Evolutionary conservation across 352 stramenopile genomes (phyloP).

Genomic region (Phytophthora tentaculata): DNA sequence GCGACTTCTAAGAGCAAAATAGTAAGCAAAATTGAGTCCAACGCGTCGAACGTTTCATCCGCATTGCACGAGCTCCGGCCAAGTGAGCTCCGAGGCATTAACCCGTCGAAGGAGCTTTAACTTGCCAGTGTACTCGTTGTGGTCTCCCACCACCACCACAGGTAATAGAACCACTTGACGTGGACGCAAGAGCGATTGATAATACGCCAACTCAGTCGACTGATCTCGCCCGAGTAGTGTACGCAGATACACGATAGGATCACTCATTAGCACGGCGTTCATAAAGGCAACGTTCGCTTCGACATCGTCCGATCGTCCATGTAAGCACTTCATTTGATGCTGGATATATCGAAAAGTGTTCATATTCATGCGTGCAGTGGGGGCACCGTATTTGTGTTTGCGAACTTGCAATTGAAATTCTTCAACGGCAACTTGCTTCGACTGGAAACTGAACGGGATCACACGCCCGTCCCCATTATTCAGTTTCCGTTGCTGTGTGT

Average conservation of each 20-base stretch:
- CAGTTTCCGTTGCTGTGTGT: not conserved
- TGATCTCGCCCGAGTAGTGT: slow-evolving; percentile 18
- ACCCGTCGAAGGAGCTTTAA: slow-evolving; percentile 25
- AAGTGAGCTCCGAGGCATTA: slow-evolving; percentile 16
- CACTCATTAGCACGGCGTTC: slow-evolving; percentile 50
- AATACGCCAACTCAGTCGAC: slow-evolving; percentile 29
- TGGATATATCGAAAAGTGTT: slow-evolving; percentile 31
- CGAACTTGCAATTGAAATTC: slow-evolving; percentile 5
- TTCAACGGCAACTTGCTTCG: slow-evolving; percentile 7
- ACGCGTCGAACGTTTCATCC: slow-evolving; percentile 22
- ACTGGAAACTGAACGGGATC: slow-evolving; percentile 19
- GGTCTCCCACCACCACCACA: slow-evolving; percentile 9
- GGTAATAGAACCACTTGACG: slow-evolving; percentile 32
- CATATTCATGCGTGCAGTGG: slow-evolving; percentile 7
- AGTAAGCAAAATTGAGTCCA: slow-evolving; percentile 1
- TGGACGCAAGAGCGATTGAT: slow-evolving; percentile 26
- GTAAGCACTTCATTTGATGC: slow-evolving; percentile 32
- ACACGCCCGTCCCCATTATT: slow-evolving; percentile 6
- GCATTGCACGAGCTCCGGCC: slow-evolving; percentile 39
- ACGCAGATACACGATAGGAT: slow-evolving; percentile 43
- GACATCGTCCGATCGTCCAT: slow-evolving; percentile 25
- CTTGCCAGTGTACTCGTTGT: slow-evolving; percentile 32
- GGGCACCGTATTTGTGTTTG: slow-evolving; percentile 9
- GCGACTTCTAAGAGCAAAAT: too few species aligned
- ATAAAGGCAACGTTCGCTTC: slow-evolving; percentile 45